A percentile compares a stretch with the other conserved stretches of the same genome.
phyloP scores from a whole-genome alignment of 2,329 filamentous ascomycete genomes.

The Arthroderma uncinatum region DNA sequence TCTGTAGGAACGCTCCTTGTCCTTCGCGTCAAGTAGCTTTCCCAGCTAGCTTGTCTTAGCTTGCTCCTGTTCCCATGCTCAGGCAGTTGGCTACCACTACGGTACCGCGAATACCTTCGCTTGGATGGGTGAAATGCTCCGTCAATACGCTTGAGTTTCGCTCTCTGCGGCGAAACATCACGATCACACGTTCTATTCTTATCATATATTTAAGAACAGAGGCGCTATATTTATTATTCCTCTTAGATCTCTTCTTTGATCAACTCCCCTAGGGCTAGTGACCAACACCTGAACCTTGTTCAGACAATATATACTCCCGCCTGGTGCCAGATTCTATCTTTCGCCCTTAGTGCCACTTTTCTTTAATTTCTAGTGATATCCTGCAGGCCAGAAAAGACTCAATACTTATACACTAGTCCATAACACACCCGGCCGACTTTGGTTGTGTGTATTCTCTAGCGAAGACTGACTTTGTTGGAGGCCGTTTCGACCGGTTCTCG shows the following conservation, averaged over 20 bases:
- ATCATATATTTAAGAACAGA: conserved; percentile 3
- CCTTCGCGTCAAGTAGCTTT: conserved; percentile 6
- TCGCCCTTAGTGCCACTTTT: neutral
- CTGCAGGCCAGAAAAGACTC: neutral
- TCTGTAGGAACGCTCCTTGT: neutral
- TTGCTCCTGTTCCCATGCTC: neutral
- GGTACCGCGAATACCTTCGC: neutral
- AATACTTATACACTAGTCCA: neutral
- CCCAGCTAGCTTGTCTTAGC: neutral
- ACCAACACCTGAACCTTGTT: neutral
- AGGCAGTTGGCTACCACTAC: neutral
- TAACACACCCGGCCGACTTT: neutral
- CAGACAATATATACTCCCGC: neutral
- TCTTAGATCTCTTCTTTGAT: neutral
- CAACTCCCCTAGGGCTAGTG: neutral
- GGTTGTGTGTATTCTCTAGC: neutral
- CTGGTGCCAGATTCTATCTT: neutral
- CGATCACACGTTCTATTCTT: neutral
- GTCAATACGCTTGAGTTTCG: neutral
- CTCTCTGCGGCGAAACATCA: neutral
- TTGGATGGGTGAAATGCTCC: conserved; percentile 5
- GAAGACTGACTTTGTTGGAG: neutral
- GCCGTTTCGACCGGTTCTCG: neutral
- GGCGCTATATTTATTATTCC: neutral
- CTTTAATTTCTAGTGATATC: neutral